Evolutionary conservation across 164 flowering plant species (phyloP), one percentile per base, ranked within the genome.

Genomic region (Vitis labrusca): DNA sequence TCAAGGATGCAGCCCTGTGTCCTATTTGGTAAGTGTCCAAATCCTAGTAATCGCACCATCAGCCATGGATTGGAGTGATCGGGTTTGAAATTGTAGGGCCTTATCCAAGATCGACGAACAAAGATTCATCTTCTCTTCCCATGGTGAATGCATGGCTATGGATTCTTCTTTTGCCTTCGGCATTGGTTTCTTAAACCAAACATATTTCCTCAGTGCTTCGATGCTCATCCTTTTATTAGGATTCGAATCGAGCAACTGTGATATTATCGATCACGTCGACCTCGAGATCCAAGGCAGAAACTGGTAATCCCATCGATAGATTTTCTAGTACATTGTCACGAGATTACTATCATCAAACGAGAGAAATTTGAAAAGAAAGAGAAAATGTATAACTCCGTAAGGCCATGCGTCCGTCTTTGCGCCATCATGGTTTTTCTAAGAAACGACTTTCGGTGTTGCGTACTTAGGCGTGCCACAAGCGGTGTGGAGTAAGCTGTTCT

Each of bases 381-480:
- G 81, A 68, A 73, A 90, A 17, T 90, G 73, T 2, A 92, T 78
- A 0, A 92, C 84, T 9, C 97, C 95, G 66, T 94, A 92, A 0
- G 97, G 90, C 94, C 94, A 92, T 0, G 91, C 93, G 30, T 91
- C 94, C 9, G 91, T 87, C 69, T 88, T 84, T 8, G 83, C 64
- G 19, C 94, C 94, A 51, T 82, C 82, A 68, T 92, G 90, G 57
- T 57, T 86, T 11, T 72, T 74, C 23, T 88, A 71, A 13, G 70
- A 14, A 2, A 84, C 61, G 1, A 92, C 81, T 71, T 92, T 92
- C 5, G 94, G 97, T 13, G 94, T 94, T 0, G 91, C 74, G 70
- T 82, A 91, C 3, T 89, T 91, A 58, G 94, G 97, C 0, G 97
- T 91, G 1, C 97, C 97, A 65, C 94, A 91, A 2, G 89, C 83